Evolutionary conservation across 2,329 filamentous ascomycete genomes (phyloP), one percentile per base, ranked within the genome.

Genomic region (Colletotrichum salicis): DNA sequence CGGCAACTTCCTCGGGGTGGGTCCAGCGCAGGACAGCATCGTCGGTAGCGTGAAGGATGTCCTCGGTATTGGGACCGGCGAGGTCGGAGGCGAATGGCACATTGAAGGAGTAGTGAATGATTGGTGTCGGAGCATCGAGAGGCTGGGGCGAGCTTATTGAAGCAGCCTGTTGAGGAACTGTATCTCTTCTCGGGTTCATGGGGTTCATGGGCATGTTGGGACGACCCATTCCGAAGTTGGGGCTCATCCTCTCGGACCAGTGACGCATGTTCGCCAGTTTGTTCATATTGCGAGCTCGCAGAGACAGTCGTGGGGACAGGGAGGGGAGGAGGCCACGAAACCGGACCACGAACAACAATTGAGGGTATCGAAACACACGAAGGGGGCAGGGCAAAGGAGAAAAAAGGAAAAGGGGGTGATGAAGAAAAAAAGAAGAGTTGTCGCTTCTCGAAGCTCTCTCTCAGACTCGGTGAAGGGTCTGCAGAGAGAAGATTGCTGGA

Each of bases 61-160:
- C 95, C 82, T 98, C 95, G 76, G 93, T 93, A 79, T 98, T 95
- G 74, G 96, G 96, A 41, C 96, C 96, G 74, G 94, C 90, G 73
- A 99, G 91, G 78, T 96, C 96, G 75, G 94, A 97, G 76, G 95
- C 92, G 84, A 98, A 98, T 73, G 96, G 96, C 60, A 99, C 93
- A 81, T 98, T 98, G 91, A 99, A 98, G 75, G 94, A 96, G 81
- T 97, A 92, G 83, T 97, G 94, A 82, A 98, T 94, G 75, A 91
- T 91, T 37, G 73, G 64, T 51, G 64, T 72, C 27, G 73, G 73
- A 64, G 92, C 87, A 80, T 96, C 93, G 79, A 92, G 88, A 74
- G 92, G 87, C 75, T 92, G 91, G 70, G 92, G 90, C 75, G 93
- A 91, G 77, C 91, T 87, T 79, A 90, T 85, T 74, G 90, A 86